Evolutionary conservation across 495 filamentous ascomycete species (phyloP).

Genomic region (Penicillium canescens): DNA sequence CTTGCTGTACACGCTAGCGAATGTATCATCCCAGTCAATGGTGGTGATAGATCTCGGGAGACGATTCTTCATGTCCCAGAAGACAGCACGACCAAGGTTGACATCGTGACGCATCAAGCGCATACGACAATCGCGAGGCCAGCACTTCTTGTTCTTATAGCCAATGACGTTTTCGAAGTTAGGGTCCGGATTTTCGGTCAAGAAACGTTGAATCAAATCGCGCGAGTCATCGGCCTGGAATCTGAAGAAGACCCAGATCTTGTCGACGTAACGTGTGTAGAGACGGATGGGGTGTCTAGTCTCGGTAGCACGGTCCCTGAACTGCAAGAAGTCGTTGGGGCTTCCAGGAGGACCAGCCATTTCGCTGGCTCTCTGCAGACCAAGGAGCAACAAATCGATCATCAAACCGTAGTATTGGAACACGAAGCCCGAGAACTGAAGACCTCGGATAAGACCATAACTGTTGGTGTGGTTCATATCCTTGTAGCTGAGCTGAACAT

Average conservation of each 20-base stretch:
- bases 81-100: slow-evolving; percentile 95
- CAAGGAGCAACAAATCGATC: slow-evolving; percentile 89
- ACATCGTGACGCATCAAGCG: slow-evolving; percentile 99
- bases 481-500: slow-evolving; percentile 98
- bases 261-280: slow-evolving; percentile 97
- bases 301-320: slow-evolving; percentile 87
- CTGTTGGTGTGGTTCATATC: slow-evolving; percentile 99
- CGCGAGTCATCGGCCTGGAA: slow-evolving; percentile 92
- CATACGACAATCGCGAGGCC: slow-evolving; percentile 97
- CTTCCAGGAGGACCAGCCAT: slow-evolving; percentile 96
- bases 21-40: slow-evolving; percentile 99
- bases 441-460: slow-evolving; percentile 95
- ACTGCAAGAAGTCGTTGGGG: slow-evolving; percentile 98
- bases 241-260: slow-evolving; percentile 96
- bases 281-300: slow-evolving; percentile 91
- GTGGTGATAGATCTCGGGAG: slow-evolving; percentile 93
- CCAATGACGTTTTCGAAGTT: slow-evolving; percentile 99
- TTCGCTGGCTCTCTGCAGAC: slow-evolving; percentile 90
- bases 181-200: slow-evolving; percentile 97
- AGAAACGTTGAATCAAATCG: slow-evolving; percentile 95
- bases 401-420: slow-evolving; percentile 99
- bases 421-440: slow-evolving; percentile 97
- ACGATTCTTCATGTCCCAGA: slow-evolving; percentile 99
- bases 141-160: slow-evolving; percentile 99
- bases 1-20: slow-evolving; percentile 97